Evolutionary conservation across 345 rosid species (phyloP).

Genomic region (Draba incana): DNA sequence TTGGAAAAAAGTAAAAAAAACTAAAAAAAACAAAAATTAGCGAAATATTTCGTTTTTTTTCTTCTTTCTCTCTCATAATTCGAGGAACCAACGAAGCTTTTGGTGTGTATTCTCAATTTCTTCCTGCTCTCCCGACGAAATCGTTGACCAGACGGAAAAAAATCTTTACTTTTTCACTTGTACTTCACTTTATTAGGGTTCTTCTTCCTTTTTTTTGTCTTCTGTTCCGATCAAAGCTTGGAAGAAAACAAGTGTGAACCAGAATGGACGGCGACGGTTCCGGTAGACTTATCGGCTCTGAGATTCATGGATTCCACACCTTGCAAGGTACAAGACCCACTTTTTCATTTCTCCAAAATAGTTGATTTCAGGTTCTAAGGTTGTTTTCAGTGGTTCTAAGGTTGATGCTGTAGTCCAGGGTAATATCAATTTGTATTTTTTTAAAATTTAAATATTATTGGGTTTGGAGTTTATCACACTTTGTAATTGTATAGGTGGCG

Average conservation of each 20-base stretch:
- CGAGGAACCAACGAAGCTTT: conserved; percentile 29
- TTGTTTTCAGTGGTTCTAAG: conserved; percentile 1
- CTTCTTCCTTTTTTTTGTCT: conserved; percentile 5
- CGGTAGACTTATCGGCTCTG: conserved; percentile 62
- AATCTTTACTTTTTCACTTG: not conserved
- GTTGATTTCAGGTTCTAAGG: not conserved
- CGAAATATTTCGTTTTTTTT: not conserved
- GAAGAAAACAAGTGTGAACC: conserved; percentile 1
- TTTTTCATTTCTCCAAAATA: not conserved
- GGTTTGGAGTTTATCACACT: conserved; percentile 15
- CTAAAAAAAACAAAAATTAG: not conserved
- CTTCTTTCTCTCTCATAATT: not conserved
- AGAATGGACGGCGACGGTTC: conserved; percentile 49
- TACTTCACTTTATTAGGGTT: conserved; percentile 17
- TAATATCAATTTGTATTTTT: not conserved
- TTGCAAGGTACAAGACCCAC: conserved; percentile 52
- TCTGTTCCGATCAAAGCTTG: not conserved
- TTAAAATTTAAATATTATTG: no score
- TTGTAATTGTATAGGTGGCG: conserved; percentile 13
- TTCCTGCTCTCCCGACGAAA: conserved; percentile 19
- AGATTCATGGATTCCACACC: conserved; percentile 93
- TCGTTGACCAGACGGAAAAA: not conserved
- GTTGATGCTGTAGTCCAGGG: not conserved
- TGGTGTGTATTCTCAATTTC: not conserved
- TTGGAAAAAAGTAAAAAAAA: not conserved